Evolutionary conservation across 78 protist species (phyloP).

Genomic region (Isochrysis galbana): DNA sequence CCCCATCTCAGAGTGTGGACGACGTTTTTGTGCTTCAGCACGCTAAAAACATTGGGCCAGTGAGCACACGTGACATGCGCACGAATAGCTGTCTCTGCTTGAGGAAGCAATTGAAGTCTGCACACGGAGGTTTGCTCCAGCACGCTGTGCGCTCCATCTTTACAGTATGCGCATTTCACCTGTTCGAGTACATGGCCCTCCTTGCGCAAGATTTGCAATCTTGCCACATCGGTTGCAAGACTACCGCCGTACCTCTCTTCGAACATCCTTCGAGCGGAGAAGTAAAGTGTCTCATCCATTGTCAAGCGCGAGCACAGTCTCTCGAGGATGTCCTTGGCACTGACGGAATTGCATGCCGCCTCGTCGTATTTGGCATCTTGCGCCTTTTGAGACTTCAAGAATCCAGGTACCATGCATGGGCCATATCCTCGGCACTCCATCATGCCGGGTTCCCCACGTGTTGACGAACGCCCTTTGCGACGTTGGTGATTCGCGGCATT

Average conservation of each 20-base stretch:
- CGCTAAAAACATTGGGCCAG: too few species aligned
- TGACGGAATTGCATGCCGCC: neutral
- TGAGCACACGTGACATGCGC: too few species aligned
- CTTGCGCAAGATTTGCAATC: too few species aligned
- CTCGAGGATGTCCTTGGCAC: neutral
- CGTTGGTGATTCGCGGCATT: neutral
- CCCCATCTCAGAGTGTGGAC: too few species aligned
- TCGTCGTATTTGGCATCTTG: neutral
- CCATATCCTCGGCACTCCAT: slow-evolving; percentile 23
- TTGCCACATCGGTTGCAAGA: neutral
- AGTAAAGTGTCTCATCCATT: neutral
- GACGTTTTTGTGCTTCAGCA: too few species aligned
- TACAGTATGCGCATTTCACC: too few species aligned
- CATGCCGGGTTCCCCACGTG: neutral
- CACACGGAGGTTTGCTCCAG: too few species aligned
- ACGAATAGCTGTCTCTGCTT: too few species aligned
- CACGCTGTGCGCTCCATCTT: too few species aligned
- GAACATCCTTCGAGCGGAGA: neutral
- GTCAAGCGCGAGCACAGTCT: neutral
- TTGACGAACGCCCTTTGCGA: neutral
- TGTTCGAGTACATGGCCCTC: too few species aligned
- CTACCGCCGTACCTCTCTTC: neutral
- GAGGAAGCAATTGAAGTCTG: too few species aligned
- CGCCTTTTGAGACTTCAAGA: neutral
- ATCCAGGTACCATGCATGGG: neutral